phyloP scores from a whole-genome alignment of 805 yeast species.

The Starmerella floris region DNA sequence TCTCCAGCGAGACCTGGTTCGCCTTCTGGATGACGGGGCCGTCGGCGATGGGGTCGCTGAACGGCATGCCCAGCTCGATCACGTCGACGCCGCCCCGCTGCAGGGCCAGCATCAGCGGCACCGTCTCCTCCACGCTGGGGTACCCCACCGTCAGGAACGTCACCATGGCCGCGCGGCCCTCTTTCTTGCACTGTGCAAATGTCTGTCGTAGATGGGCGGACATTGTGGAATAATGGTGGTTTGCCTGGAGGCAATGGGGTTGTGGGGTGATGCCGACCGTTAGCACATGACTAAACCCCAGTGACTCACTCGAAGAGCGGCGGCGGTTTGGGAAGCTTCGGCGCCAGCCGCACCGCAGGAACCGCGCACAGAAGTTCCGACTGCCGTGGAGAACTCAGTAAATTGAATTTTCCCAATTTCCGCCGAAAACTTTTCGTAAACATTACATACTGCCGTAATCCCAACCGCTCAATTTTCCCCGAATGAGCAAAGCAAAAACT shows the following conservation, averaged over 20 bases:
- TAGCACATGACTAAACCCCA: too few relatives aligned
- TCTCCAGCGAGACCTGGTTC: constrained; percentile 59
- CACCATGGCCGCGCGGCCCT: constrained; percentile 72
- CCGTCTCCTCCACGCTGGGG: constrained; percentile 77
- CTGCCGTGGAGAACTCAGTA: too few relatives aligned
- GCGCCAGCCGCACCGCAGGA: too few relatives aligned
- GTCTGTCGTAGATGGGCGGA: constrained; percentile 45
- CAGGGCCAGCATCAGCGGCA: constrained; percentile 72
- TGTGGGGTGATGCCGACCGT: background rate
- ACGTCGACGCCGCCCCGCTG: constrained; percentile 94
- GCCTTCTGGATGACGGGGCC: constrained; percentile 94
- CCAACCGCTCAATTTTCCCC: too few relatives aligned
- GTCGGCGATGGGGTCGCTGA: constrained; percentile 97
- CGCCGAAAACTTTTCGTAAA: too few relatives aligned
- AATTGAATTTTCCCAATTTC: too few relatives aligned
- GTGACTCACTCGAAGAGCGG: background rate
- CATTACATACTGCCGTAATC: too few relatives aligned
- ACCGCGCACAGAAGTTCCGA: too few relatives aligned
- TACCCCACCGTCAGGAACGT: constrained; percentile 91
- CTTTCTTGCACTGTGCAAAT: constrained; percentile 45
- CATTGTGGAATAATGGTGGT: constrained; percentile 27
- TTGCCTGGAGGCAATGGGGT: background rate
- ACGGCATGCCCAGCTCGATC: constrained; percentile 90
- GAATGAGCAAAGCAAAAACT: too few relatives aligned
- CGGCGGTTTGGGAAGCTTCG: background rate